Evolutionary conservation across 2,329 filamentous ascomycete species (phyloP).

Genomic region (Pseudogymnoascus sp.): DNA sequence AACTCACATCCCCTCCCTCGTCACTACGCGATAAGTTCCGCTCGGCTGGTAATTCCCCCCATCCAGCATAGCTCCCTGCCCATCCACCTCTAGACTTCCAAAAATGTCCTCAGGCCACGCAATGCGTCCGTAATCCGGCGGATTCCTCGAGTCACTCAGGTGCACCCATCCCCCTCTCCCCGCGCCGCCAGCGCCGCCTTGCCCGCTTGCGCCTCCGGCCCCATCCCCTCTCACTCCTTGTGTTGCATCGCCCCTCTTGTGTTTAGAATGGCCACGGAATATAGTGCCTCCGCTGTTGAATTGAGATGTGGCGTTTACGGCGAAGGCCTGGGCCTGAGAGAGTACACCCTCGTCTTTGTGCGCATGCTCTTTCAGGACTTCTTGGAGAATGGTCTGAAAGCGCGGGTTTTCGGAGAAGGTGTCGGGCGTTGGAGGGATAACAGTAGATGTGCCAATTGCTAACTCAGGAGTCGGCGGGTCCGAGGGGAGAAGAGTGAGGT

Average conservation of each 20-base stretch:
- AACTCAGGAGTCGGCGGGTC: constrained; percentile 46
- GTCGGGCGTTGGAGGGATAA: constrained; percentile 52
- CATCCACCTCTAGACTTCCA: constrained; percentile 58
- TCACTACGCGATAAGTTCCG: constrained; percentile 56
- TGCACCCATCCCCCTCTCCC: constrained; percentile 57
- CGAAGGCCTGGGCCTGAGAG: constrained; percentile 52
- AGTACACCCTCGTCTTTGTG: constrained; percentile 47
- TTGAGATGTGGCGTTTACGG: constrained; percentile 47
- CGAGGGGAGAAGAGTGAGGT: constrained; percentile 53
- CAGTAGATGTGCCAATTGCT: constrained; percentile 51
- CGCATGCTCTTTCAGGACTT: constrained; percentile 48
- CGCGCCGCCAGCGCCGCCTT: constrained; percentile 53
- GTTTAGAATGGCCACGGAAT: constrained; percentile 32
- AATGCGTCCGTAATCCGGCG: constrained; percentile 59
- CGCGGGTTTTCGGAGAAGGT: constrained; percentile 52
- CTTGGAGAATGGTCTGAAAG: constrained; percentile 52
- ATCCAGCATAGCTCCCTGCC: constrained; percentile 45
- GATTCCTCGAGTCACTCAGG: constrained; percentile 55
- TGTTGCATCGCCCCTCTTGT: constrained; percentile 28
- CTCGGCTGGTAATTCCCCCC: constrained; percentile 49
- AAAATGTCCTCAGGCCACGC: constrained; percentile 64
- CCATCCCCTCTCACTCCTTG: constrained; percentile 39
- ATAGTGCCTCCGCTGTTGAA: constrained; percentile 46
- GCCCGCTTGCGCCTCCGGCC: constrained; percentile 47
- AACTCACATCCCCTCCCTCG: constrained; percentile 60